A percentile compares a stretch with the other conserved stretches of the same genome.
Evolutionary conservation across 371 early-diverging fungal genomes (phyloP).

Genomic region (Coemansia sp.): DNA sequence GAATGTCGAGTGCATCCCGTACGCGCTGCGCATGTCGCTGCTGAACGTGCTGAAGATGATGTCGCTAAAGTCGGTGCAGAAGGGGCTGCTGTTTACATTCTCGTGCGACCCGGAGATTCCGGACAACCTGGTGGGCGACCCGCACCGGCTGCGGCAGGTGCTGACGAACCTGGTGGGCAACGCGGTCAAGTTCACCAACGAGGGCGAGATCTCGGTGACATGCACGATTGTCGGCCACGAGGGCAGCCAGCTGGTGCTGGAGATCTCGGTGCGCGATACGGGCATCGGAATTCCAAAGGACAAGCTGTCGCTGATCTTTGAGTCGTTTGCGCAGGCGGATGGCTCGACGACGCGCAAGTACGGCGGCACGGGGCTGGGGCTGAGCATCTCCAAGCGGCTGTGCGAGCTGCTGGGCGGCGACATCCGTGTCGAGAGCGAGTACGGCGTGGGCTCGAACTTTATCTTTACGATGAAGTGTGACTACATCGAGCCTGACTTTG

Average conservation of each 20-base stretch:
- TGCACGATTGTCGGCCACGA: slow-evolving; percentile 32
- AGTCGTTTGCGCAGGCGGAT: slow-evolving; percentile 80
- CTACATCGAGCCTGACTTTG: slow-evolving; percentile 24
- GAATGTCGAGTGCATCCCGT: slow-evolving; percentile 66
- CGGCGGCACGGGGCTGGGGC: slow-evolving; percentile 83
- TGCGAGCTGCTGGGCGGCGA: slow-evolving; percentile 77
- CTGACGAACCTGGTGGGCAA: slow-evolving; percentile 84
- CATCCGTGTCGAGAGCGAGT: slow-evolving; percentile 70
- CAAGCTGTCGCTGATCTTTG: slow-evolving; percentile 72
- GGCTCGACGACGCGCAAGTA: slow-evolving; percentile 79
- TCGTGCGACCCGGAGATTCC: slow-evolving; percentile 66
- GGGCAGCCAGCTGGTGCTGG: slow-evolving; percentile 54
- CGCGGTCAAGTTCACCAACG: slow-evolving; percentile 82
- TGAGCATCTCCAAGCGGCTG: slow-evolving; percentile 75
- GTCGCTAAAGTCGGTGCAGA: slow-evolving; percentile 67
- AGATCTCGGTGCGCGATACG: slow-evolving; percentile 74
- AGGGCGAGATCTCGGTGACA: slow-evolving; percentile 62
- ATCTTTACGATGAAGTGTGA: slow-evolving; percentile 64
- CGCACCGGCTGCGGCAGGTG: slow-evolving; percentile 72
- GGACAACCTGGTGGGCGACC: slow-evolving; percentile 73
- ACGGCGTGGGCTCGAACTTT: slow-evolving; percentile 71
- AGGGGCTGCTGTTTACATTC: slow-evolving; percentile 55
- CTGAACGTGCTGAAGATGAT: slow-evolving; percentile 68
- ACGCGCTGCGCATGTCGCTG: slow-evolving; percentile 66
- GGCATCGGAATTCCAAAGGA: slow-evolving; percentile 84